Percentiles rank a stretch among this genome's conserved stretches.
Conservation (phyloP, 2,329 filamentous ascomycete genomes). For the Emericellopsis atlantica region DNA sequence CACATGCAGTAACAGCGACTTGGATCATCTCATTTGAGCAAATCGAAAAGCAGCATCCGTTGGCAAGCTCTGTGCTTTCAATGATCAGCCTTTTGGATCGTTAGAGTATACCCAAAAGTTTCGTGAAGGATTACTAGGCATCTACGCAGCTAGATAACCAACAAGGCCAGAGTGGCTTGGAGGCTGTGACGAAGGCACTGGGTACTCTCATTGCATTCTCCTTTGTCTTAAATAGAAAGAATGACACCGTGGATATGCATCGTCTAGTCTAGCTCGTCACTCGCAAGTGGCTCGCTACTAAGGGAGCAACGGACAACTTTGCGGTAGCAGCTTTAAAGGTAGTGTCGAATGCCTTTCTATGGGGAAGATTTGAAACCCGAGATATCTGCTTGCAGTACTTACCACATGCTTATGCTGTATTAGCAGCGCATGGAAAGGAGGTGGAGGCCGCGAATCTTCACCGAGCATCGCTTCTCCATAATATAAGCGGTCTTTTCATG, state of each 20-base stretch:
- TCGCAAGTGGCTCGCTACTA: slow-evolving; percentile 11
- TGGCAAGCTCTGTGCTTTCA: slow-evolving; percentile 16
- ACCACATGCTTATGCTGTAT: too few species aligned
- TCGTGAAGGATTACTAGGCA: too few species aligned
- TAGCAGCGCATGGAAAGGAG: too few species aligned
- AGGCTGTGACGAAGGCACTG: slow-evolving; percentile 5
- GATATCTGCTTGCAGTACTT: too few species aligned
- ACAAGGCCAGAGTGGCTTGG: too few species aligned
- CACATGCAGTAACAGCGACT: not conserved
- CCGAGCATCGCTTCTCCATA: too few species aligned
- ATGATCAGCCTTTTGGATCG: slow-evolving; percentile 18
- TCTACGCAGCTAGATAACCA: too few species aligned
- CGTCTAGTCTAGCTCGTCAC: slow-evolving; percentile 20
- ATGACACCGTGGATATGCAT: slow-evolving; percentile 14
- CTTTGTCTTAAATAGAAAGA: slow-evolving; percentile 9
- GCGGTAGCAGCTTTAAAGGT: not conserved
- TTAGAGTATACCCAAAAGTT: slow-evolving; percentile 9
- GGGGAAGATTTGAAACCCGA: too few species aligned
- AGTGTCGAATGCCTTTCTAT: too few species aligned
- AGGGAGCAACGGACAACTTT: slow-evolving; percentile 5
- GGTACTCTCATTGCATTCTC: slow-evolving; percentile 17
- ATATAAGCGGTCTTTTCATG: too few species aligned
- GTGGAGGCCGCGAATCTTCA: too few species aligned
- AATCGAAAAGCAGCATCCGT: slow-evolving; percentile 3
- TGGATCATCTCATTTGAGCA: slow-evolving; percentile 2